phyloP scores from a whole-genome alignment of 495 filamentous ascomycete genomes.

The Hypoxylon fuscum region DNA sequence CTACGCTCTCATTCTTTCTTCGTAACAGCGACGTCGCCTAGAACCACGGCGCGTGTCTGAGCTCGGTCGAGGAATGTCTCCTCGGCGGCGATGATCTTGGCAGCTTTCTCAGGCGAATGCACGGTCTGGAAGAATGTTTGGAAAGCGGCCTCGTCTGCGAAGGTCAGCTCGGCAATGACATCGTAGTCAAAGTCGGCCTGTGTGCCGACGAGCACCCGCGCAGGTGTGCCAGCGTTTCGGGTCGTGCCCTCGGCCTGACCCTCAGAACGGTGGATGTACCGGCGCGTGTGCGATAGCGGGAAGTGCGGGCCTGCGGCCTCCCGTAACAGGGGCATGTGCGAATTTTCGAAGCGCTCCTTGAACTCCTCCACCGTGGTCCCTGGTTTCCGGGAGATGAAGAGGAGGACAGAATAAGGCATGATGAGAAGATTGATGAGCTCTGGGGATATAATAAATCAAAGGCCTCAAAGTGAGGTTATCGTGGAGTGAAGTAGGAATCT shows the following conservation, averaged over 20 bases:
- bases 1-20: slow-evolving; percentile 1
- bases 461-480: neutral
- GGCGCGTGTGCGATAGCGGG: slow-evolving; percentile 39
- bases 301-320: slow-evolving; percentile 41
- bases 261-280: slow-evolving; percentile 43
- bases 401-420: slow-evolving; percentile 34
- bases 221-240: slow-evolving; percentile 34
- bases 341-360: slow-evolving; percentile 44
- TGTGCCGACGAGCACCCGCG: slow-evolving; percentile 45
- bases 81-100: slow-evolving; percentile 38
- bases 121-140: slow-evolving; percentile 41
- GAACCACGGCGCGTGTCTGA: slow-evolving; percentile 37
- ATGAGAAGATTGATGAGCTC: neutral
- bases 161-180: slow-evolving; percentile 48
- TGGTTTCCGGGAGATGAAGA: slow-evolving; percentile 44
- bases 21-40: slow-evolving; percentile 40
- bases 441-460: too few relatives aligned
- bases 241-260: slow-evolving; percentile 9
- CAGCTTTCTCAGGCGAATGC: slow-evolving; percentile 35
- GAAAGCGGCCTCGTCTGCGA: slow-evolving; percentile 45
- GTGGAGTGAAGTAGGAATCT: neutral
- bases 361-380: slow-evolving; percentile 45
- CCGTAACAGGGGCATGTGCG: slow-evolving; percentile 45
- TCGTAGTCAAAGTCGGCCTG: slow-evolving; percentile 53
- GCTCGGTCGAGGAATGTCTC: slow-evolving; percentile 48